Percentiles rank a stretch among this genome's conserved stretches.
Evolutionary conservation across 2,329 filamentous ascomycete species (phyloP).

Genomic region (Aspergillus viridinutans): DNA sequence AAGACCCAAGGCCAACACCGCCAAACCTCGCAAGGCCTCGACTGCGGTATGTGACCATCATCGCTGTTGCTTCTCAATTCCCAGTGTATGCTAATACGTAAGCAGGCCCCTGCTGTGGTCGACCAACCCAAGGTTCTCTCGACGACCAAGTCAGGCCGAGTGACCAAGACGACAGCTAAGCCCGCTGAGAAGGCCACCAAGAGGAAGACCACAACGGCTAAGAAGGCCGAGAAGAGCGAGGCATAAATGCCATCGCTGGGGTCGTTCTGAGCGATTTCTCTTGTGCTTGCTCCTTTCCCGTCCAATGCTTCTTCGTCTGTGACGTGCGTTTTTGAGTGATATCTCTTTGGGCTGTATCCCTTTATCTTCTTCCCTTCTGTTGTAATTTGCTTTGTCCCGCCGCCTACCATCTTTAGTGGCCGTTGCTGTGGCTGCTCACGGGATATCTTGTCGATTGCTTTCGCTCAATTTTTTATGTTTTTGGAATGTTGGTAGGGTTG

Average conservation of each 20-base stretch:
- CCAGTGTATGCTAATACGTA: constrained; percentile 17
- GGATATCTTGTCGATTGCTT: constrained; percentile 21
- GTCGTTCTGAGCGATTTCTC: constrained; percentile 16
- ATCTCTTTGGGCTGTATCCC: constrained; percentile 16
- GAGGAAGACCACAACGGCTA: constrained; percentile 37
- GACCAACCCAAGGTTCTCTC: constrained; percentile 66
- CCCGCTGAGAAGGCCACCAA: constrained; percentile 44
- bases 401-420: constrained; percentile 15
- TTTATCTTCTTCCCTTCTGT: constrained; percentile 24
- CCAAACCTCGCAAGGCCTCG: constrained; percentile 52
- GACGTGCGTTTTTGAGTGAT: constrained; percentile 9
- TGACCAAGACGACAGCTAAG: constrained; percentile 63
- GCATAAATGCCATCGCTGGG: neutral
- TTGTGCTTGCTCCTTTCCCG: constrained; percentile 10
- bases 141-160: constrained; percentile 83
- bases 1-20: constrained; percentile 50
- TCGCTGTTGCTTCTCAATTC: neutral
- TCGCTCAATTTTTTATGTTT: constrained; percentile 18
- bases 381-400: constrained; percentile 28
- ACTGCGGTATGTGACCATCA: constrained; percentile 31
- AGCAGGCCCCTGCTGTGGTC: constrained; percentile 60
- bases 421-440: constrained; percentile 18
- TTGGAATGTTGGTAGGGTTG: constrained; percentile 28
- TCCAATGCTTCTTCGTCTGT: constrained; percentile 9
- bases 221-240: constrained; percentile 29